Conservation (phyloP, 75 land plant species). For the Isoetes taiwanensis region DNA sequence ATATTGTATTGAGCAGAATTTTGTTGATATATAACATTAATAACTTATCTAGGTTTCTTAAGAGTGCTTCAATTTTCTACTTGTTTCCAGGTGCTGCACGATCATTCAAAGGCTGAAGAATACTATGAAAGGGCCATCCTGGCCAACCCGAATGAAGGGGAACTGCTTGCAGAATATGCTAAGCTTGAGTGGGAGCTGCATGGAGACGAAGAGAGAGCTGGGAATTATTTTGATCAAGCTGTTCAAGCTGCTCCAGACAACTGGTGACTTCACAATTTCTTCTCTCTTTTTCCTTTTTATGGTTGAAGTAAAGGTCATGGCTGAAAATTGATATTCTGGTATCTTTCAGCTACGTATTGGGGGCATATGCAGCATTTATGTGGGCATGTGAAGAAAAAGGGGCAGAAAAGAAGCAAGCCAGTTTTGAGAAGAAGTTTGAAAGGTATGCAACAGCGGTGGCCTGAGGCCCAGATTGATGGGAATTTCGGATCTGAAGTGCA, state of each 20-base stretch:
- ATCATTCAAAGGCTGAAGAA: constrained; percentile 32
- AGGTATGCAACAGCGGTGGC: too few relatives aligned
- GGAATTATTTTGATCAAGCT: constrained; percentile 39
- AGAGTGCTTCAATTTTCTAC: not conserved
- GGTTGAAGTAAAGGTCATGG: not conserved
- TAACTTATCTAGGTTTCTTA: too few relatives aligned
- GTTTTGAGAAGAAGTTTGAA: too few relatives aligned
- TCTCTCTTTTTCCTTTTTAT: not conserved
- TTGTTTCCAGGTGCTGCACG: constrained; percentile 7
- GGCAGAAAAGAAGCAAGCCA: too few relatives aligned
- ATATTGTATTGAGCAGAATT: too few relatives aligned
- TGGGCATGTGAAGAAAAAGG: constrained; percentile 39
- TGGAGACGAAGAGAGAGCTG: constrained; percentile 33
- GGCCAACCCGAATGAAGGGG: constrained; percentile 43
- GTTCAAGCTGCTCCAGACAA: constrained; percentile 39
- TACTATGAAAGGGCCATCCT: constrained; percentile 37
- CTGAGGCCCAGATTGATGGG: too few relatives aligned
- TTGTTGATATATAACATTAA: too few relatives aligned
- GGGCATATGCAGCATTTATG: constrained; percentile 45
- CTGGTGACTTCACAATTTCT: constrained; percentile 17
- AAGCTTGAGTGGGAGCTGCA: constrained; percentile 49
- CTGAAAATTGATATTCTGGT: not conserved
- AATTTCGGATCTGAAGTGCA: too few relatives aligned
- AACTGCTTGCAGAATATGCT: constrained; percentile 38
- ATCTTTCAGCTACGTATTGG: constrained; percentile 38